Base-by-base conservation (phyloP, 306 rosid species). In the Mucuna pruriens region DNA sequence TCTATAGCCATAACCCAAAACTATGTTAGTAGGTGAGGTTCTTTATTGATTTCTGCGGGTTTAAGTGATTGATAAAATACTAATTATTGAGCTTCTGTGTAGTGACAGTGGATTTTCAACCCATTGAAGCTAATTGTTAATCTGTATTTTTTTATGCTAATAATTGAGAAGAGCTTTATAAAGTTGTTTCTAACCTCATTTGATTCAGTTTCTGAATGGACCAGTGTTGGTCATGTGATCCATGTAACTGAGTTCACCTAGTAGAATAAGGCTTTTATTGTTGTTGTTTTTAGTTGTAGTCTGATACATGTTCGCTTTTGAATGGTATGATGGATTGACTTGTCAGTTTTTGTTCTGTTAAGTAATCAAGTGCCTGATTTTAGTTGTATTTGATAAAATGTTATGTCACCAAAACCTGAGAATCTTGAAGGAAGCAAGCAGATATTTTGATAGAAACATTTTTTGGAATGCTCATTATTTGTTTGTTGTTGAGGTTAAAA, bases 1-100 rank as follows among this genome's bases (percentile, higher is more conserved):
- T 95, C 99, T 48, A 84, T 91, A 71, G 98, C 97, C 84, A 93
- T 95, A 78, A 95, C 99, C 12, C 98, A 95, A 87, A 95, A 95
- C 85, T 93, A 89, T 70, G 99, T 90, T 55, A 93, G 98, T 86
- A 95, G 95, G 99, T 93, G 73, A 74, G 64, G 11, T 87, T 71
- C 38, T 71, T 17, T 36, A 54, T 78, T 20, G 62, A 55, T 80
- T 72, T 69, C 12, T 20, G 49, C 44, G 15, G 60, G 38, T 46
- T 77, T 77, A 12, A 11, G 49, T 60, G 39, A 31, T 46, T 61
- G 31, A 42, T 67, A 4, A 52, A 61, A 29, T 45, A 19, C 26
- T 74, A 29, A 48, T 51, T n/a, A 2, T 9, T 52, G 79, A 45
- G 39, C 8, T 49, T 23, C 54, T 60, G 2, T 46, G 6, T 36